phyloP scores from a whole-genome alignment of 2,329 filamentous ascomycete species.

The Nemania abortiva region DNA sequence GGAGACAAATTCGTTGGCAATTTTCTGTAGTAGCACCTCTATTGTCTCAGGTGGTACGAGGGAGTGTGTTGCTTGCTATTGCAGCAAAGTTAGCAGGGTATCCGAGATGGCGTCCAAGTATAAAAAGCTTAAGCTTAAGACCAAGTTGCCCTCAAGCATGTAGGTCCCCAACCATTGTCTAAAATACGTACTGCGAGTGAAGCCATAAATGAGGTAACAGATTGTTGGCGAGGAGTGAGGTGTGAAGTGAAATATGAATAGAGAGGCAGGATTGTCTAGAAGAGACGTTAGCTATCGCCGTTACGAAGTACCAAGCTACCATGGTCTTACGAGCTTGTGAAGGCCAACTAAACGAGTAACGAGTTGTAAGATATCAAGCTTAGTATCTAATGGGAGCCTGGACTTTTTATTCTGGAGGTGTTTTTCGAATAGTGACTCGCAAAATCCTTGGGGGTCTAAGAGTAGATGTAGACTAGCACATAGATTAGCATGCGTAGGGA shows the following conservation, averaged over 20 bases:
- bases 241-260: constrained; percentile 98
- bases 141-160: neutral
- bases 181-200: constrained; percentile 71
- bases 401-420: constrained; percentile 89
- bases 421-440: constrained; percentile 88
- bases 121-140: neutral
- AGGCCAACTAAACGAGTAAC: constrained; percentile 91
- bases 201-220: constrained; percentile 92
- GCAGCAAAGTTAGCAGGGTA: constrained; percentile 11
- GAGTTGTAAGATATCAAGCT: constrained; percentile 88
- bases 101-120: neutral
- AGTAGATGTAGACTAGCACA: constrained; percentile 76
- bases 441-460: constrained; percentile 94
- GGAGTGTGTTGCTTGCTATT: constrained; percentile 82
- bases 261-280: constrained; percentile 80
- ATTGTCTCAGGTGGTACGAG: constrained; percentile 92
- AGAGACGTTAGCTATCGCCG: constrained; percentile 54
- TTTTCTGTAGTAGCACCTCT: constrained; percentile 92
- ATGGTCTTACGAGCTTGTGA: constrained; percentile 70
- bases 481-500: constrained; percentile 21
- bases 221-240: constrained; percentile 87
- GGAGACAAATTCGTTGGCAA: constrained; percentile 98
- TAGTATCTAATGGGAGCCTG: constrained; percentile 88
- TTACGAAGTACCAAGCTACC: neutral
- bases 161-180: neutral